Conservation (phyloP, 2,329 filamentous ascomycete species). For the Aspergillus ochraceoroseus region DNA sequence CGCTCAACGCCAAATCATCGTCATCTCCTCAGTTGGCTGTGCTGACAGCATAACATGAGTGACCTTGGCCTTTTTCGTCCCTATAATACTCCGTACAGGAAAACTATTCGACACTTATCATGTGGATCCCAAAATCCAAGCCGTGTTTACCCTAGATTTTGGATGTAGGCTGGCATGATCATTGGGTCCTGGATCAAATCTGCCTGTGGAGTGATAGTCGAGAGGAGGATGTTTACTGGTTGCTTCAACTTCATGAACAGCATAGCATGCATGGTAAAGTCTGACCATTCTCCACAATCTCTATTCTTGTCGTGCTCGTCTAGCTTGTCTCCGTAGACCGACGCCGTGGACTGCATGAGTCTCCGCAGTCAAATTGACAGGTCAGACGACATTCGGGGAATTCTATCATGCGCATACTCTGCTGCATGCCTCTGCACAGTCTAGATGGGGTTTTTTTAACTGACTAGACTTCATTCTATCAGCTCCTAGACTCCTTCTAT, state of each 20-base stretch:
- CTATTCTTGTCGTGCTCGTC: constrained; percentile 1
- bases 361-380: constrained; percentile 11
- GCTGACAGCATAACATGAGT: constrained; percentile 3
- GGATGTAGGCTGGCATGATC: background rate
- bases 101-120: constrained; percentile 1
- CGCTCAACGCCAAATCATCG: background rate
- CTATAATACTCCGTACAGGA: too few species aligned
- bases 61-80: background rate
- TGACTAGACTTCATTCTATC: constrained; percentile 5
- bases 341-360: constrained; percentile 13
- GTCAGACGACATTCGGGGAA: constrained; percentile 21
- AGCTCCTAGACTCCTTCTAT: constrained; percentile 7
- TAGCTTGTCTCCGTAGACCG: constrained; percentile 2
- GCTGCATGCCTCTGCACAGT: constrained; percentile 9
- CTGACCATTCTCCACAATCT: constrained; percentile 4
- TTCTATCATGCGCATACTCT: constrained; percentile 12
- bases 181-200: background rate
- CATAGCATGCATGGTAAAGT: constrained; percentile 8
- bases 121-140: background rate
- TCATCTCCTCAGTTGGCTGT: background rate
- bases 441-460: constrained; percentile 6
- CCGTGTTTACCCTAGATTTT: background rate
- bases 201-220: constrained; percentile 1
- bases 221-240: too few species aligned
- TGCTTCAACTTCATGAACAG: too few species aligned